Evolutionary conservation across 495 filamentous ascomycete species (phyloP), one percentile per base, ranked within the genome.

Genomic region (Aspergillus panamensis): DNA sequence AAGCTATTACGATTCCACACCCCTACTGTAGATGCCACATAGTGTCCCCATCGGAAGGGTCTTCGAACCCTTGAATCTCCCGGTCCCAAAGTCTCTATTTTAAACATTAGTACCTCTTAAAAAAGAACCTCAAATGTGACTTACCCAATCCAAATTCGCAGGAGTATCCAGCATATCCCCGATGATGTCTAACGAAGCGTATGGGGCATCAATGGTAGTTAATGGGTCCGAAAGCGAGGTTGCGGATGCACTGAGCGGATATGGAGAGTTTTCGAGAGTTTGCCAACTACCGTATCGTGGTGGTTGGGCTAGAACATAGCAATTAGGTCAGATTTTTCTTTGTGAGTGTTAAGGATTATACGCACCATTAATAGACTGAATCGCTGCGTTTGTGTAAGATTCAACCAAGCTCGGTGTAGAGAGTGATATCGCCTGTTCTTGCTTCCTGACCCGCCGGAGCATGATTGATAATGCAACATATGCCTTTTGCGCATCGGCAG

Each of bases 401-500:
- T 19, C 33, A 52, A 45, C 6, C 45, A 48, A 3, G 20, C 20
- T 56, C 39, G n/a, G 58, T 76, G 77, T 60, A 62, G 54, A 51
- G 57, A 56, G 53, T 55, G 61, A 62, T 66, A 45, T 59, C 16
- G n/a, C 60, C 9, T 60, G 60, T 12, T 53, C 17, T 10, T 25
- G 51, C 25, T 49, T 51, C 39, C 83, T 85, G 13, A 93, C 77
- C 65, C 91, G 87, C 20, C 81, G 77, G 45, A 96, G 75, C 84
- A 94, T 93, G 48, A 92, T 81, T 20, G 80, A 79, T 33, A 96
- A 72, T 3, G 88, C 82, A 17, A 77, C 79, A 51, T 82, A 84
- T 8, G 89, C 91, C 66, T 92, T 92, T 63, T 87, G 88, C 0
- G 90, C 87, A 64, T 96, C 91, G 55, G 90, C 83, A 6, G 88